Conservation (phyloP, 306 rosid genomes). For the Senna siamea region DNA sequence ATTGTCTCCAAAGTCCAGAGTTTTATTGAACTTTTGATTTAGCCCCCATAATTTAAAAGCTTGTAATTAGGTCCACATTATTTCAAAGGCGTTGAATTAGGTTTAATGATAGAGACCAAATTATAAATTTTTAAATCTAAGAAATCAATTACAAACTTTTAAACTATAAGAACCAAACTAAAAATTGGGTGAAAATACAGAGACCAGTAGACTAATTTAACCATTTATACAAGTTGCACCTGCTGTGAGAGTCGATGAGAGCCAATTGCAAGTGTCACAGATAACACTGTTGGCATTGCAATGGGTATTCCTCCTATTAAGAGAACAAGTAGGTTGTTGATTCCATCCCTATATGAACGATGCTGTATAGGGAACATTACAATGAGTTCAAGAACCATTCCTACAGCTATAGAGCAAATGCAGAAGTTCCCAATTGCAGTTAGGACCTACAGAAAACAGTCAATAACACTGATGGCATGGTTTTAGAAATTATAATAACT, state of each 20-base stretch:
- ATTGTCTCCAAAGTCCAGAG: too few species aligned
- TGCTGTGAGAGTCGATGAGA: conserved; percentile 91
- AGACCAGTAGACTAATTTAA: too few species aligned
- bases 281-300: conserved; percentile 91
- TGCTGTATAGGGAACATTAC: conserved; percentile 85
- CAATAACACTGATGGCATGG: conserved; percentile 10
- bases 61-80: too few species aligned
- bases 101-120: too few species aligned
- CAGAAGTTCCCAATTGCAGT: conserved; percentile 90
- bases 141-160: too few species aligned
- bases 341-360: conserved; percentile 85
- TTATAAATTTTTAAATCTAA: too few species aligned
- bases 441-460: conserved; percentile 66
- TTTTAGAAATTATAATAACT: background rate
- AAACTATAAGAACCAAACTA: too few species aligned
- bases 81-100: too few species aligned
- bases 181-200: too few species aligned
- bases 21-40: too few species aligned
- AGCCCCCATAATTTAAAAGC: too few species aligned
- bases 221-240: conserved; percentile 45
- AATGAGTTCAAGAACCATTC: conserved; percentile 83
- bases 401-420: conserved; percentile 87
- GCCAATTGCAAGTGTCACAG: conserved; percentile 90
- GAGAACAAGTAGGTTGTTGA: conserved; percentile 94
- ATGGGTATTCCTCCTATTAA: conserved; percentile 93